Evolutionary conservation across 1,284 basidiomycete species (phyloP).

Genomic region (Vanrija pseudolonga): DNA sequence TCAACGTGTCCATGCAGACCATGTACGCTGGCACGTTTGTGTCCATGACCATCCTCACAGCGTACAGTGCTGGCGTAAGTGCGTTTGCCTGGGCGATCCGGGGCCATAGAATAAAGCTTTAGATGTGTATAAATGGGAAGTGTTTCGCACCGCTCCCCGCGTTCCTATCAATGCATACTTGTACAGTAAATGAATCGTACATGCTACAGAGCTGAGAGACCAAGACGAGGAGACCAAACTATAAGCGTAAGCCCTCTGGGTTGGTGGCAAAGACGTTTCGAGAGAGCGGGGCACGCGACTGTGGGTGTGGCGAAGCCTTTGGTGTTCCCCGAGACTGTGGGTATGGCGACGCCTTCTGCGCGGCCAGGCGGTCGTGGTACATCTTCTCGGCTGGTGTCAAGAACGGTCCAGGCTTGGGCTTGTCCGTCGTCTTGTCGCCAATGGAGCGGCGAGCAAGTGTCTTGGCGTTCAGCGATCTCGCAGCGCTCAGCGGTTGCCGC

Average conservation of each 20-base stretch:
- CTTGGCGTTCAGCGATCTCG: too few relatives aligned
- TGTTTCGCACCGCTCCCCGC: too few relatives aligned
- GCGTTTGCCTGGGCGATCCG: conserved; percentile 57
- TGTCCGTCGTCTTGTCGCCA: neutral
- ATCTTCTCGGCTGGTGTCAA: too few relatives aligned
- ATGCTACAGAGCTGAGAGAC: too few relatives aligned
- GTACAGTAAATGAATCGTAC: neutral
- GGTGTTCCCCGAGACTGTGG: too few relatives aligned
- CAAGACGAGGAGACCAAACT: too few relatives aligned
- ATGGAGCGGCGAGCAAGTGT: neutral
- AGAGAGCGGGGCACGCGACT: too few relatives aligned
- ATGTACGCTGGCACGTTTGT: conserved; percentile 60
- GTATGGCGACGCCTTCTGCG: neutral
- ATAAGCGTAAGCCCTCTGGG: too few relatives aligned
- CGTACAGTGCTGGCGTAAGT: conserved; percentile 63
- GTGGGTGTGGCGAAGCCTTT: too few relatives aligned
- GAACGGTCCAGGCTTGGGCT: too few relatives aligned
- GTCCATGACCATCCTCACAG: conserved; percentile 63
- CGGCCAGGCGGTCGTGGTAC: neutral
- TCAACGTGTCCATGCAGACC: conserved; percentile 76
- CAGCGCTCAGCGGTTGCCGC: too few relatives aligned
- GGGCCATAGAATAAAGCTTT: conserved; percentile 10
- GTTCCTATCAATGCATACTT: neutral
- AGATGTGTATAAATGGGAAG: neutral
- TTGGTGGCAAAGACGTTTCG: too few relatives aligned